These are phyloP conservation scores for Pichia sp. DNA, from an alignment of 1,139 yeast species.

Conservation along the genomic window DNA sequence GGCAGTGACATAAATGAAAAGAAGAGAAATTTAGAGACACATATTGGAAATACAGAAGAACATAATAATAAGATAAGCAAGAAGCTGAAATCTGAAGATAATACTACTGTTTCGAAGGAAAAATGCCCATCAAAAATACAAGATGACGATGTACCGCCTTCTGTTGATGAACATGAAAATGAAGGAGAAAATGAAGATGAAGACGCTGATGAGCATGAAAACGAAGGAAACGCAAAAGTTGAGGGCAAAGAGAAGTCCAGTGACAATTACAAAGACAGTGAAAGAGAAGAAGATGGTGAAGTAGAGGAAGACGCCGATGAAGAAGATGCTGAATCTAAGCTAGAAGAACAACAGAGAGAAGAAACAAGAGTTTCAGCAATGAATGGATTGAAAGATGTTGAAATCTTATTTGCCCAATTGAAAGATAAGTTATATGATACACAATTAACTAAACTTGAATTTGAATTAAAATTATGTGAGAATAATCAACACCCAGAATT, in stretches of 20 bases:
- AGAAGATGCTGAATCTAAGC: neutral
- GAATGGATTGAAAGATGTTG: constrained; percentile 66
- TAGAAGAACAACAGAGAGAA: constrained; percentile 29
- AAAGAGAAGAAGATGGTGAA: constrained; percentile 12
- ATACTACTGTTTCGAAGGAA: neutral
- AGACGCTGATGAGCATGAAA: constrained; percentile 10
- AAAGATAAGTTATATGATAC: constrained; percentile 74
- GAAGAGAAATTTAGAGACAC: constrained; percentile 10
- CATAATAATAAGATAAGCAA: neutral
- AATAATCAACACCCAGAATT: constrained; percentile 90
- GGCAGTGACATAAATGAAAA: constrained; percentile 13
- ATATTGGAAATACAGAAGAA: constrained; percentile 1
- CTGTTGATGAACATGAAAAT: neutral
- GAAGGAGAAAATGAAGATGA: neutral
- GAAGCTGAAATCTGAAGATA: neutral
- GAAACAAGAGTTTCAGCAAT: constrained; percentile 57
- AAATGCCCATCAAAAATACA: neutral
- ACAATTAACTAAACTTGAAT: constrained; percentile 66
- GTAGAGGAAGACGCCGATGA: constrained; percentile 7
- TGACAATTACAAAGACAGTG: constrained; percentile 21
- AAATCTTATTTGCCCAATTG: constrained; percentile 74
- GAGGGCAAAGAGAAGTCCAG: constrained; percentile 19
- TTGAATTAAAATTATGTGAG: constrained; percentile 79
- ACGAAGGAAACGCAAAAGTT: constrained; percentile 20
- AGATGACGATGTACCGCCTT: neutral